Conservation (phyloP, 805 yeast genomes). For the Kockiozyma suomiensis region DNA sequence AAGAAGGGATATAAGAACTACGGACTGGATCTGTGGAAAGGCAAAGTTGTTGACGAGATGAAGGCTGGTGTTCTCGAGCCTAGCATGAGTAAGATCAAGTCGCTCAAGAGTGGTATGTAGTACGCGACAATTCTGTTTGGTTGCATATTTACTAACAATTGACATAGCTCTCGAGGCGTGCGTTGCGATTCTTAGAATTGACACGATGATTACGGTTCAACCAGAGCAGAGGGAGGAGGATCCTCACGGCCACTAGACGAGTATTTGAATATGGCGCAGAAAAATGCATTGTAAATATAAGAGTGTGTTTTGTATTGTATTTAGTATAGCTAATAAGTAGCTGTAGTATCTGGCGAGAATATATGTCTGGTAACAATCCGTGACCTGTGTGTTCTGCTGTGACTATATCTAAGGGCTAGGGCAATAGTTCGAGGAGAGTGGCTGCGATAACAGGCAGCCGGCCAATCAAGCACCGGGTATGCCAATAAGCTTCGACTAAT, state of each 20-base stretch:
- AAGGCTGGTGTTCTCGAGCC: conserved; percentile 93
- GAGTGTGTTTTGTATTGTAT: not conserved
- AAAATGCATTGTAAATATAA: conserved; percentile 3
- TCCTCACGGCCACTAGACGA: conserved; percentile 60
- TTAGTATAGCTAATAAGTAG: not conserved
- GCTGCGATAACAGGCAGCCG: conserved; percentile 12
- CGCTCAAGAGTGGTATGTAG: conserved; percentile 64
- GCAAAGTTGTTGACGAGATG: conserved; percentile 86
- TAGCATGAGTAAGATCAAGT: conserved; percentile 86
- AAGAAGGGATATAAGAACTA: conserved; percentile 84
- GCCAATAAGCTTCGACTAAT: not conserved
- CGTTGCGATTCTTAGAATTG: conserved; percentile 94
- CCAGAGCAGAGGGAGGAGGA: conserved; percentile 75
- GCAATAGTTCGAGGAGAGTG: not conserved
- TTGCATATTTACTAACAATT: conserved; percentile 1
- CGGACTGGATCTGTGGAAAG: conserved; percentile 89
- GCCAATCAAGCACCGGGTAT: conserved; percentile 19
- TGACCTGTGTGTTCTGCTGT: not conserved
- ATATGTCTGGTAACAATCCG: not conserved
- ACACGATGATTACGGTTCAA: conserved; percentile 95
- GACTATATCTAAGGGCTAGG: not conserved
- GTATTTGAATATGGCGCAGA: not conserved
- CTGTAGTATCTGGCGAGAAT: not conserved
- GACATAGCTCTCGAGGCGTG: conserved; percentile 90
- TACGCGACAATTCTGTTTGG: too few species aligned